Conservation (phyloP, 345 rosid species). For the Euphorbia tirucalli region DNA sequence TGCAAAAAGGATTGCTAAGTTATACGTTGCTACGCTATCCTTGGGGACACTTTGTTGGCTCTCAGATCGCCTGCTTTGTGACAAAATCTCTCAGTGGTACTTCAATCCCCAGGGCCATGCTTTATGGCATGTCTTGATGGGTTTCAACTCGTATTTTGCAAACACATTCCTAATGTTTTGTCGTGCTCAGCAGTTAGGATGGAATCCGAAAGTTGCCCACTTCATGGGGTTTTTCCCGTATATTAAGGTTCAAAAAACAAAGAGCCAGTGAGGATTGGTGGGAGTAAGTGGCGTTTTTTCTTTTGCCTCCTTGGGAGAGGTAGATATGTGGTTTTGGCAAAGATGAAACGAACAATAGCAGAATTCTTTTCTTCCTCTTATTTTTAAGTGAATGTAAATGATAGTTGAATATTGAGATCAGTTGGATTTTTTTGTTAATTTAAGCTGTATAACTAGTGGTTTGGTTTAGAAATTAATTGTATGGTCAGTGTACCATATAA, state of each 20-base stretch:
- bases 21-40: slow-evolving; percentile 56
- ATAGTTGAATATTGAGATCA: slow-evolving; percentile 13
- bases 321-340: slow-evolving; percentile 7
- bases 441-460: slow-evolving; percentile 17
- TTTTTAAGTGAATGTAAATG: slow-evolving; percentile 16
- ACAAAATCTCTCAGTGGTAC: slow-evolving; percentile 53
- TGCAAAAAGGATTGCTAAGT: slow-evolving; percentile 73
- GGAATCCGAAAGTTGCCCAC: slow-evolving; percentile 67
- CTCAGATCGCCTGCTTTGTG: slow-evolving; percentile 61
- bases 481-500: not conserved
- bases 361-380: not conserved
- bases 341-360: slow-evolving; percentile 11
- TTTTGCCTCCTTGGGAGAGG: not conserved
- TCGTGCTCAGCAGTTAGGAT: slow-evolving; percentile 75
- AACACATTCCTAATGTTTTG: slow-evolving; percentile 98
- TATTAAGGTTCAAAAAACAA: slow-evolving; percentile 78
- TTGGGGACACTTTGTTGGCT: slow-evolving; percentile 73
- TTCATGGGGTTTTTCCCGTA: slow-evolving; percentile 64
- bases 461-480: slow-evolving; percentile 2
- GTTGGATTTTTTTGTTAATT: slow-evolving; percentile 16
- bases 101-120: slow-evolving; percentile 94
- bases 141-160: slow-evolving; percentile 82
- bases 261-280: slow-evolving; percentile 24
- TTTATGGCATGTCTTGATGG: slow-evolving; percentile 84
- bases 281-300: not conserved